phyloP scores from a whole-genome alignment of 192 early-diverging fungal species.

The Coemansia sp. region DNA sequence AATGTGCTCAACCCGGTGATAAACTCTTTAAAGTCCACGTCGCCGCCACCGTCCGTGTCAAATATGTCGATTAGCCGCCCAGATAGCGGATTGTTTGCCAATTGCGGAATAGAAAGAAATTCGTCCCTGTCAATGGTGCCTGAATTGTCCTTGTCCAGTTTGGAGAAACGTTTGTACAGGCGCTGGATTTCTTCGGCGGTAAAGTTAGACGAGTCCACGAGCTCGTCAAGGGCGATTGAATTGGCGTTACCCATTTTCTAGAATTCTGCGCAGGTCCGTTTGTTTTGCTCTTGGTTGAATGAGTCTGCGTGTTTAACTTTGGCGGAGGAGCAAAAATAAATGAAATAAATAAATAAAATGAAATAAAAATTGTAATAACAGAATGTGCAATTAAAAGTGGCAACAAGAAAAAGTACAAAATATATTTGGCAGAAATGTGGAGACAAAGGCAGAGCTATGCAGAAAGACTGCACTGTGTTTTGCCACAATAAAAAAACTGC shows the following conservation, averaged over 20 bases:
- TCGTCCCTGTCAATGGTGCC: conserved; percentile 97
- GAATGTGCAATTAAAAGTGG: not conserved
- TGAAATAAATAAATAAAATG: not conserved
- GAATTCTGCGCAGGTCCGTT: not conserved
- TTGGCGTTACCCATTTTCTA: conserved; percentile 50
- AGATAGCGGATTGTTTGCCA: conserved; percentile 96
- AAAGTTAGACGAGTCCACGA: conserved; percentile 57
- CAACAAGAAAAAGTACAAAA: not conserved
- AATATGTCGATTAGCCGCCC: conserved; percentile 95
- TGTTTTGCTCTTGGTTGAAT: not conserved
- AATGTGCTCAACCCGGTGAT: conserved; percentile 93
- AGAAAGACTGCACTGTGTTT: too few species aligned
- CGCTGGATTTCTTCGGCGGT: conserved; percentile 94
- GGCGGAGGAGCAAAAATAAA: not conserved
- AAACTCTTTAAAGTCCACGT: conserved; percentile 99
- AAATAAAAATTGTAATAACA: not conserved
- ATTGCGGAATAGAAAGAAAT: conserved; percentile 94
- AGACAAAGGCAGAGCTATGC: not conserved
- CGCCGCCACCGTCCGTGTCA: conserved; percentile 96
- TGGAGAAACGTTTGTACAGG: conserved; percentile 98
- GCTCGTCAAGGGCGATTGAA: conserved; percentile 40
- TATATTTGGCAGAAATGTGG: too few species aligned
- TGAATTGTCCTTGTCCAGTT: conserved; percentile 96
- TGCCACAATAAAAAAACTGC: too few species aligned
- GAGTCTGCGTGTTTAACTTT: not conserved